Percentiles rank a stretch among this genome's conserved stretches.
Evolutionary conservation across 2,329 filamentous ascomycete genomes (phyloP).

Genomic region (Diaporthe aspalathi): DNA sequence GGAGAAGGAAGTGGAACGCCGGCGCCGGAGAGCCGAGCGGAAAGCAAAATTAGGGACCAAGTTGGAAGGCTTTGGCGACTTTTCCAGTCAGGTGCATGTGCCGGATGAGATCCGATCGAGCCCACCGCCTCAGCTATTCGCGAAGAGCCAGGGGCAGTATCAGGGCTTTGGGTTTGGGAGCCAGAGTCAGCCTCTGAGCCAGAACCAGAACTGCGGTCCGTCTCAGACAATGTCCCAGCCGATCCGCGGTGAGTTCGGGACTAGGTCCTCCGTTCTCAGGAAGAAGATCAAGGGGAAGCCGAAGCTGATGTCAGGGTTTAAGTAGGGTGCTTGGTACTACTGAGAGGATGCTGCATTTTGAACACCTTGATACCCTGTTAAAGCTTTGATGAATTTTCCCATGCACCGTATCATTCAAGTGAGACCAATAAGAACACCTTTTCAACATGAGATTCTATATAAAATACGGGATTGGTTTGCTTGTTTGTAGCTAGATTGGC

Average conservation of each 20-base stretch:
- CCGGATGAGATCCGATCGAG: constrained; percentile 31
- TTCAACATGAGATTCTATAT: background rate
- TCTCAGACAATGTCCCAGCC: constrained; percentile 58
- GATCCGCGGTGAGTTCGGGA: constrained; percentile 58
- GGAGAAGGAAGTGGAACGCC: constrained; percentile 43
- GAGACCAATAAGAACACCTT: background rate
- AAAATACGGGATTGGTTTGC: background rate
- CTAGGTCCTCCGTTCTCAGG: constrained; percentile 51
- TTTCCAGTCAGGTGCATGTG: constrained; percentile 25
- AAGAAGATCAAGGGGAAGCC: constrained; percentile 53
- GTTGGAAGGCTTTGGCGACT: constrained; percentile 41
- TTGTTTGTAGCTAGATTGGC: background rate
- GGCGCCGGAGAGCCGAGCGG: constrained; percentile 46
- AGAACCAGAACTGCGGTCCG: constrained; percentile 30
- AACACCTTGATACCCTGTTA: background rate
- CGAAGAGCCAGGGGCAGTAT: constrained; percentile 26
- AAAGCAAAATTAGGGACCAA: constrained; percentile 37
- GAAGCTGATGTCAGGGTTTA: constrained; percentile 55
- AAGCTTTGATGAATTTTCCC: background rate
- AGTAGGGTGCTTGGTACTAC: constrained; percentile 32
- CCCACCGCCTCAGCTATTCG: constrained; percentile 30
- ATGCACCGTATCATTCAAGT: too few species aligned
- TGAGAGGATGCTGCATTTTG: background rate
- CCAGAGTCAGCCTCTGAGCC: constrained; percentile 39
- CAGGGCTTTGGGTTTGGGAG: constrained; percentile 20